phyloP scores from a whole-genome alignment of 768 basidiomycete genomes.

The Suillus spraguei region DNA sequence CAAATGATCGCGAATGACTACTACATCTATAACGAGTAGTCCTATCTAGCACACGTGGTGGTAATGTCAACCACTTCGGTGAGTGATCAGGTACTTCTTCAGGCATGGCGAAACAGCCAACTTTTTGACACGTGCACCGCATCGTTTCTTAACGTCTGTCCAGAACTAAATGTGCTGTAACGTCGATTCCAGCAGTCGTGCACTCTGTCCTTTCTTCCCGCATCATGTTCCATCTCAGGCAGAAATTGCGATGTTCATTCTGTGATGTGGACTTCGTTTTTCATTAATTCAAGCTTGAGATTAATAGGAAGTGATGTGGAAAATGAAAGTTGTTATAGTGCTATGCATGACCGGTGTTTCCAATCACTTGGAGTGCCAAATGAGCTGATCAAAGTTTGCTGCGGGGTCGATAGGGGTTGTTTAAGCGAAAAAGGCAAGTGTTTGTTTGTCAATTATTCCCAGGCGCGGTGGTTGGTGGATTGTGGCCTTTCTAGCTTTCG shows the following conservation, averaged over 20 bases:
- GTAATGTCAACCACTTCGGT: slow-evolving; percentile 8
- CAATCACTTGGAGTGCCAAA: background rate
- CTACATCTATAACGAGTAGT: background rate
- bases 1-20: background rate
- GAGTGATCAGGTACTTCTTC: background rate
- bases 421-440: background rate
- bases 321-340: background rate
- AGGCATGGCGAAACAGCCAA: background rate
- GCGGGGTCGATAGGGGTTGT: background rate
- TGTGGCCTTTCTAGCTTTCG: background rate
- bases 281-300: background rate
- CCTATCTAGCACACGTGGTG: slow-evolving; percentile 4
- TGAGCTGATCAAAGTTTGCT: background rate
- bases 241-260: slow-evolving; percentile 6
- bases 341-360: background rate
- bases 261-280: background rate
- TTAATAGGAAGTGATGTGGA: background rate
- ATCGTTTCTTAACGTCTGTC: background rate
- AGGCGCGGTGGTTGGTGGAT: slow-evolving; percentile 1
- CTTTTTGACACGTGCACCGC: slow-evolving; percentile 9
- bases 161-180: background rate
- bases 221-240: slow-evolving; percentile 13
- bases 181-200: slow-evolving; percentile 7
- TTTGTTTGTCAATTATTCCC: background rate
- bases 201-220: slow-evolving; percentile 9